A percentile compares a stretch with the other conserved stretches of the same genome.
These are phyloP conservation scores for Candida railenensis DNA, from an alignment of 805 yeast genomes.

Conservation along the genomic window DNA sequence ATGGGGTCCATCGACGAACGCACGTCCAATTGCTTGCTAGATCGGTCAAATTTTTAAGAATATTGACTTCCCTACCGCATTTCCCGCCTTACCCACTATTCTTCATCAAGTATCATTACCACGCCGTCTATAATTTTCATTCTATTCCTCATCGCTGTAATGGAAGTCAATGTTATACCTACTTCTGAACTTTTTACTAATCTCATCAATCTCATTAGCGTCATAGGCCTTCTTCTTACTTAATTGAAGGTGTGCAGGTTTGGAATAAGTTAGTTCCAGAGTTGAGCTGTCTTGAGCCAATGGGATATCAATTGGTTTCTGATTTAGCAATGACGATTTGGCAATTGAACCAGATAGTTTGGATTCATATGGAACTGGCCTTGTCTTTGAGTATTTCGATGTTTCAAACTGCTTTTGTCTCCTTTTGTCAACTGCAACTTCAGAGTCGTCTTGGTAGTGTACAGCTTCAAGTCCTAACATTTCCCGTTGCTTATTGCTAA, in stretches of 20 bases:
- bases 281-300: not conserved
- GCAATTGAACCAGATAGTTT: not conserved
- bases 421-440: not conserved
- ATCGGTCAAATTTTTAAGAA: too few relatives aligned
- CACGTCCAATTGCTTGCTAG: too few relatives aligned
- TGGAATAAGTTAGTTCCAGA: not conserved
- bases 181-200: constrained; percentile 3
- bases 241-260: not conserved
- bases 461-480: constrained; percentile 39
- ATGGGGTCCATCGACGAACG: too few relatives aligned
- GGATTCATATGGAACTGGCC: not conserved
- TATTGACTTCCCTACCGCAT: too few relatives aligned
- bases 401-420: not conserved
- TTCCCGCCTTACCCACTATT: too few relatives aligned
- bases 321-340: not conserved
- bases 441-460: not conserved
- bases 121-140: too few relatives aligned
- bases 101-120: too few relatives aligned
- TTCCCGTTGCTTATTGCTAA: constrained; percentile 44
- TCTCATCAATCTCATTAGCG: not conserved
- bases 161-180: constrained; percentile 2
- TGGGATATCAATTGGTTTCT: not conserved
- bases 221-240: not conserved
- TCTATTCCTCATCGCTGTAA: constrained; percentile 1
- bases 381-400: not conserved